A percentile compares a stretch with the other conserved stretches of the same genome.
These are phyloP conservation scores for Podochytrium sp. DNA, from an alignment of 192 early-diverging fungal species.

Conservation along the genomic window DNA sequence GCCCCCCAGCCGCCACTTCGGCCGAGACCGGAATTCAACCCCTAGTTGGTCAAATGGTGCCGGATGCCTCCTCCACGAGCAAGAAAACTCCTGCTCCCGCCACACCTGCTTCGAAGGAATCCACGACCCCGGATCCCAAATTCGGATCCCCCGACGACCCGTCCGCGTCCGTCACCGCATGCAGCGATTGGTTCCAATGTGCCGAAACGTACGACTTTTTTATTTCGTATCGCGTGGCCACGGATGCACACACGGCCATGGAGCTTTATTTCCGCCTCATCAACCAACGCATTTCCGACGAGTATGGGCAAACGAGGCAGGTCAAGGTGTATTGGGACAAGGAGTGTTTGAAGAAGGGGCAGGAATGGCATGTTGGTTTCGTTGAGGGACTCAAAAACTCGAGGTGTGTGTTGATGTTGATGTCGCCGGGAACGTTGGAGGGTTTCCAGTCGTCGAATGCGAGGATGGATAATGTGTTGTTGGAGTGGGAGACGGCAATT, in stretches of 20 bases:
- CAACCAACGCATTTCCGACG: slow-evolving; percentile 23
- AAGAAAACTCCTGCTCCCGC: background rate
- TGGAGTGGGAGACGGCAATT: slow-evolving; percentile 40
- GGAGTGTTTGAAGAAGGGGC: slow-evolving; percentile 28
- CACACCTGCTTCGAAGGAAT: too few species aligned
- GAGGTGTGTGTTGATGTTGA: slow-evolving; percentile 28
- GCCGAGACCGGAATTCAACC: background rate
- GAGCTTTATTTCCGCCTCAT: slow-evolving; percentile 32
- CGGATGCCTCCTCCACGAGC: background rate
- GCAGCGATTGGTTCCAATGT: slow-evolving; percentile 15
- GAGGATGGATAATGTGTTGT: slow-evolving; percentile 26
- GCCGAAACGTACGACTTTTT: slow-evolving; percentile 38
- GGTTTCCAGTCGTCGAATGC: slow-evolving; percentile 8
- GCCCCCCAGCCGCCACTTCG: background rate
- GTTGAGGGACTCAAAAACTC: slow-evolving; percentile 34
- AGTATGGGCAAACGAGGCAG: slow-evolving; percentile 9
- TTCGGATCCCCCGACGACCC: background rate
- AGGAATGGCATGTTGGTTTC: slow-evolving; percentile 21
- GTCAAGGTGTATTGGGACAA: slow-evolving; percentile 28
- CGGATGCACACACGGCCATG: slow-evolving; percentile 26
- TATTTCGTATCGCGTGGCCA: slow-evolving; percentile 30
- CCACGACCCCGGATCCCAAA: background rate
- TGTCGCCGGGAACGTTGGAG: slow-evolving; percentile 19
- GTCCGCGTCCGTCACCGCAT: background rate
- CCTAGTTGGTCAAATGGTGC: background rate